phyloP scores from a whole-genome alignment of 2,329 filamentous ascomycete genomes.

The Paecilomyces sp. region DNA sequence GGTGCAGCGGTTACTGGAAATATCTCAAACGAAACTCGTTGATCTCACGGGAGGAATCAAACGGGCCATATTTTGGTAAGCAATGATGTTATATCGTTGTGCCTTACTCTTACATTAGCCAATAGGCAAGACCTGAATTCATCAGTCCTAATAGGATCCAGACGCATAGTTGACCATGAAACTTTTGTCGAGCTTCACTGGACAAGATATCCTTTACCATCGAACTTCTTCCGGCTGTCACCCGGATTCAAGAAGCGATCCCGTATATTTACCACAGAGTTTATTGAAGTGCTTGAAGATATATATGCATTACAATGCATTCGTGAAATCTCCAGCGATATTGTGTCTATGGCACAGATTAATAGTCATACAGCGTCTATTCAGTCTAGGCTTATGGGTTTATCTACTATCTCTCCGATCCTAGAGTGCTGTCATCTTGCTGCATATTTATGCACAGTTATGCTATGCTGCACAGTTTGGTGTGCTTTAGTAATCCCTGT shows the following conservation, averaged over 20 bases:
- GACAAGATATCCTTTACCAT: conserved; percentile 26
- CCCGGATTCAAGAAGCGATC: conserved; percentile 22
- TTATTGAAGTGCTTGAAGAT: conserved; percentile 33
- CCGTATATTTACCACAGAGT: conserved; percentile 19
- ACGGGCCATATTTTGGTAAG: conserved; percentile 40
- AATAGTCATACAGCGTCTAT: conserved; percentile 38
- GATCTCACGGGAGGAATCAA: conserved; percentile 35
- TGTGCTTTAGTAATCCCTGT: conserved; percentile 32
- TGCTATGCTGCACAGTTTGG: conserved; percentile 38
- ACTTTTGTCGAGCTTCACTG: conserved; percentile 38
- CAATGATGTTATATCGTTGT: background rate
- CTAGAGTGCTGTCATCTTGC: conserved; percentile 31
- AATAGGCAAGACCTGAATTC: conserved; percentile 40
- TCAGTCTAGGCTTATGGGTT: conserved; percentile 29
- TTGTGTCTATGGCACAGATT: conserved; percentile 22
- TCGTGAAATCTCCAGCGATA: conserved; percentile 21
- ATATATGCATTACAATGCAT: conserved; percentile 33
- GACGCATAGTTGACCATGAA: conserved; percentile 32
- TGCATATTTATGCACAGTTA: conserved; percentile 35
- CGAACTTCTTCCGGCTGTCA: conserved; percentile 24
- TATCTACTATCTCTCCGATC: conserved; percentile 15
- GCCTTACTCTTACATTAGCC: conserved; percentile 3
- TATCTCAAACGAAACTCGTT: conserved; percentile 21
- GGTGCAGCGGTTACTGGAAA: conserved; percentile 26
- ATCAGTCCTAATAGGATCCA: conserved; percentile 32